Evolutionary conservation across 75 land plant genomes (phyloP).

Genomic region (Larix kaempferi): DNA sequence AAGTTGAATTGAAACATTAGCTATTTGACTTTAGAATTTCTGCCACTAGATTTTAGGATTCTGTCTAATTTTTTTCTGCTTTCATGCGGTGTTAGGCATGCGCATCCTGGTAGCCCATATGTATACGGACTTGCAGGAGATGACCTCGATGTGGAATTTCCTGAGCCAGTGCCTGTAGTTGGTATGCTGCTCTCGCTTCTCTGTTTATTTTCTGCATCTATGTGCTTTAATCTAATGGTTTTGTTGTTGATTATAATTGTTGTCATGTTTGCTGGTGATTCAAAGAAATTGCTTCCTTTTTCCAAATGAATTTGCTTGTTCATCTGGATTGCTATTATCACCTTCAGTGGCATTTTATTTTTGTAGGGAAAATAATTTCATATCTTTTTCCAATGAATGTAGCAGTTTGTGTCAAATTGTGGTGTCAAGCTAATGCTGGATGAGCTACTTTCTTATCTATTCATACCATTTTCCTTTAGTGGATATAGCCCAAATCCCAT

Average conservation of each 20-base stretch:
- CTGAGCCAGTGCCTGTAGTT: constrained; percentile 93
- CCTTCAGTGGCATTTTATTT: neutral
- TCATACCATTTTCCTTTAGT: too few relatives aligned
- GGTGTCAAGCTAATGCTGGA: too few relatives aligned
- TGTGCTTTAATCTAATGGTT: too few relatives aligned
- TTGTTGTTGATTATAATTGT: neutral
- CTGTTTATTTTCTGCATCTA: neutral
- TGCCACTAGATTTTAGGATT: neutral
- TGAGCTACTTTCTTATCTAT: too few relatives aligned
- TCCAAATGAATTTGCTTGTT: neutral
- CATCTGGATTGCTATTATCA: neutral
- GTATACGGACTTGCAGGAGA: constrained; percentile 90
- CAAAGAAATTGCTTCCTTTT: neutral
- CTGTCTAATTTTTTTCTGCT: neutral
- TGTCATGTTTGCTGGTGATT: neutral
- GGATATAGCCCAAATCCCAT: too few relatives aligned
- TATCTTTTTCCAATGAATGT: too few relatives aligned
- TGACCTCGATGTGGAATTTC: constrained; percentile 88
- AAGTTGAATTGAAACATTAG: neutral
- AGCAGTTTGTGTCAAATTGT: too few relatives aligned
- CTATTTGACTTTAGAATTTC: constrained; percentile 4
- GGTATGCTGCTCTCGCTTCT: constrained; percentile 36
- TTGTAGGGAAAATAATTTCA: neutral
- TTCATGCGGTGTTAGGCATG: constrained; percentile 63
- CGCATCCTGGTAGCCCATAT: constrained; percentile 97